Conservation (phyloP, 306 rosid species). For the Canavalia ensiformis region DNA sequence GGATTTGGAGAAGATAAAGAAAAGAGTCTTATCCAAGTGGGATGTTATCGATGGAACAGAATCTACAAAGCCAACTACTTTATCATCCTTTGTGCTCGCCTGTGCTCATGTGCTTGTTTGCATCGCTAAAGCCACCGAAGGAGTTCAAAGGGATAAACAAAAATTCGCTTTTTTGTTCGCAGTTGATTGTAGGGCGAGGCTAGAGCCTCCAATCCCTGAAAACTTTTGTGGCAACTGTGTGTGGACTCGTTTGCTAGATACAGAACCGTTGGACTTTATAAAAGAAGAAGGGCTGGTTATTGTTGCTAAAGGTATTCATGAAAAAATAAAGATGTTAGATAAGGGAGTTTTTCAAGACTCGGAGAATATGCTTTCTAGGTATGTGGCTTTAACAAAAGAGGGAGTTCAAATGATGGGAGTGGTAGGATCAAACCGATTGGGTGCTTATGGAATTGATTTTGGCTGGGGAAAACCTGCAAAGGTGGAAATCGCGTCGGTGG, state of each 20-base stretch:
- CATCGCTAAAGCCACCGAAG: slow-evolving; percentile 41
- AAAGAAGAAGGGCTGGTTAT: slow-evolving; percentile 37
- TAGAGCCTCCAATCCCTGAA: slow-evolving; percentile 39
- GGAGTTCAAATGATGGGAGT: slow-evolving; percentile 12
- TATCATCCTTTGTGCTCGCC: slow-evolving; percentile 54
- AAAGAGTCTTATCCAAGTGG: slow-evolving; percentile 43
- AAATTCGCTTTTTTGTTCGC: neutral
- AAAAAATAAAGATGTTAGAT: neutral
- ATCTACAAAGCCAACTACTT: slow-evolving; percentile 29
- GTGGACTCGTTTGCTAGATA: neutral
- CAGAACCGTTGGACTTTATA: neutral
- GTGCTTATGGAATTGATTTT: slow-evolving; percentile 55
- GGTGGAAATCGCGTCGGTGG: slow-evolving; percentile 52
- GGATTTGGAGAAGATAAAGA: slow-evolving; percentile 49
- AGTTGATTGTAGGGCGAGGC: slow-evolving; percentile 36
- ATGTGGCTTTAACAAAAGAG: neutral
- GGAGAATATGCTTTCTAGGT: slow-evolving; percentile 14
- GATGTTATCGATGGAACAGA: neutral
- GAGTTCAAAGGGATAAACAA: neutral
- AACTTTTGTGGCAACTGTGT: slow-evolving; percentile 52
- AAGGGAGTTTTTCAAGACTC: slow-evolving; percentile 31
- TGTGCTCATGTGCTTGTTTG: slow-evolving; percentile 46
- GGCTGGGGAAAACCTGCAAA: slow-evolving; percentile 63
- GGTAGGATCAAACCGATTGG: slow-evolving; percentile 60
- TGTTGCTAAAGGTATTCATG: slow-evolving; percentile 12